A percentile compares a stretch with the other conserved stretches of the same genome.
Conservation (phyloP, 1,284 basidiomycete species). For the Boletellus deceptivus region DNA sequence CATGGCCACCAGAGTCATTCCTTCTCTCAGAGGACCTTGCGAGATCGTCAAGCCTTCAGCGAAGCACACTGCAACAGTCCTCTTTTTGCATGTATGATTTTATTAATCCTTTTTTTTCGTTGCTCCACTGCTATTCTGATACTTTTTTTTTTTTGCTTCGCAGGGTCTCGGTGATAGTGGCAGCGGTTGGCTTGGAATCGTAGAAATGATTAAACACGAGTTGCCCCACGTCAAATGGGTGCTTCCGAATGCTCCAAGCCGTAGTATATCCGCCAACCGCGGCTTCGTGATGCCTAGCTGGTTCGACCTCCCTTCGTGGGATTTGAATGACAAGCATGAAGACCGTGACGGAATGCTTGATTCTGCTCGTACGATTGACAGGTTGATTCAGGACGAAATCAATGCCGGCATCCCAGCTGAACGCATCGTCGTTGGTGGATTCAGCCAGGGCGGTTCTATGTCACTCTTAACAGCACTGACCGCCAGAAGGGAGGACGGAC, state of each 20-base stretch:
- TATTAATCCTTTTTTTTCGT: conserved; percentile 6
- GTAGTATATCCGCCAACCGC: conserved; percentile 66
- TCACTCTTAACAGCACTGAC: conserved; percentile 72
- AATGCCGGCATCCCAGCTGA: conserved; percentile 65
- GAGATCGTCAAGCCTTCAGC: conserved; percentile 52
- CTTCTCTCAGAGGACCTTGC: conserved; percentile 32
- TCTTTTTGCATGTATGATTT: conserved; percentile 78
- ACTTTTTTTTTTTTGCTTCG: background rate
- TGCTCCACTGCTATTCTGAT: background rate
- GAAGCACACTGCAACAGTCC: conserved; percentile 82
- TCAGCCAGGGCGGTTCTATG: conserved; percentile 86
- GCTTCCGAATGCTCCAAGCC: conserved; percentile 42
- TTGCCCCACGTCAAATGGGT: conserved; percentile 83
- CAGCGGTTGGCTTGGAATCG: conserved; percentile 76
- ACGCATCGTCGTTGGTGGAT: conserved; percentile 80
- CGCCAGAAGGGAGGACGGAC: conserved; percentile 36
- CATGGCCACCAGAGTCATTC: conserved; percentile 29
- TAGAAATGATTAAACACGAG: conserved; percentile 57
- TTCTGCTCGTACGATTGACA: conserved; percentile 60
- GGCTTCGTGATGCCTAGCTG: conserved; percentile 65
- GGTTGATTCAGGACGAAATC: conserved; percentile 73
- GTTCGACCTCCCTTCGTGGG: conserved; percentile 79
- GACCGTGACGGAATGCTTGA: conserved; percentile 67
- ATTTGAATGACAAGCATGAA: conserved; percentile 52
- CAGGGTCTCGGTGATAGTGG: conserved; percentile 78